Base-by-base conservation (phyloP, 164 flowering plant genomes). In the Cinnamomum chago region DNA sequence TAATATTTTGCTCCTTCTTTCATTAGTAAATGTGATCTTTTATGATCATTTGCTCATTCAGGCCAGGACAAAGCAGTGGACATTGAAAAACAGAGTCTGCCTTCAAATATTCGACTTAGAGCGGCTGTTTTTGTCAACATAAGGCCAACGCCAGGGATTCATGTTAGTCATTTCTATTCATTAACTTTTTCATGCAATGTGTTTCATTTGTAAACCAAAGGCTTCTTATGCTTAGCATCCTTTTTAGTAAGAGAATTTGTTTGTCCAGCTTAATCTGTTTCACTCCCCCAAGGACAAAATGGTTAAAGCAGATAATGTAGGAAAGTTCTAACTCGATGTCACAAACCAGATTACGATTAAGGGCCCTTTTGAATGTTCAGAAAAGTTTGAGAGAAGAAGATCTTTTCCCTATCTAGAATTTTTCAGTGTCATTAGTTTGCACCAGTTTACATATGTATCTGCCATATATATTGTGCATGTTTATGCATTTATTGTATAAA, bases 41-140 rank as follows among this genome's bases (percentile, higher is more conserved):
- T 11, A 64, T 64, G 14, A 22, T 64, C 18, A 1, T 71, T 52
- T 58, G 17, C 6, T 3, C 33, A 12, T 62, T 18, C 73, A 79
- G 78, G 78, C 51, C 50, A 47, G 66, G 64, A 58, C 23, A 11
- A 66, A 33, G 64, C 3, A 17, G 23, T 55, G 10, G 71, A 80
- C 65, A 79, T 68, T 76, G 84, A 68, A 24, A 79, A 76, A 67
- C 65, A 20, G 23, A 80, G 75, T 72, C 77, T 86, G 30, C 93
- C 85, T 1, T 79, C 83, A 35, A 81, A 82, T 1, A 74, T 86
- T 35, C 82, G 87, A 1, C 76, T 91, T 2, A 80, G 92, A 69
- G 71, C 92, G 58, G 72, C 86, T 65, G 74, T 88, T 74, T 84
- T 87, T 24, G 76, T 91, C 13, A 88, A 91, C 76, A 55, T 86